phyloP scores from a whole-genome alignment of 148 eudicot species.

The Fallopia convolvulus region DNA sequence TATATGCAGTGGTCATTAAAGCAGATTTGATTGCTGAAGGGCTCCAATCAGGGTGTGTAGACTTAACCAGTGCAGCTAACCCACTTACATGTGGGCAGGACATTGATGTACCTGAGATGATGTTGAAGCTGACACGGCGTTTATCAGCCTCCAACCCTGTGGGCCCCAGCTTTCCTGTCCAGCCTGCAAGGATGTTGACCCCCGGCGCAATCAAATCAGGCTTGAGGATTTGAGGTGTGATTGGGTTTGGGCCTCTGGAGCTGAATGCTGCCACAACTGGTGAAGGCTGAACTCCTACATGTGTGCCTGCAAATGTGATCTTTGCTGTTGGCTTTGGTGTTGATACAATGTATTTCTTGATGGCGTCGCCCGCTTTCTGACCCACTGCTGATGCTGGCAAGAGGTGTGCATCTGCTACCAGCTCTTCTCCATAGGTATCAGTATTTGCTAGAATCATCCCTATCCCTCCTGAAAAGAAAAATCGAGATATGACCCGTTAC shows the following conservation, averaged over 20 bases:
- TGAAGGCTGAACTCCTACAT: constrained; percentile 63
- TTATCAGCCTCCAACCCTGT: constrained; percentile 43
- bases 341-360: constrained; percentile 46
- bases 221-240: constrained; percentile 69
- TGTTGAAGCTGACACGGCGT: constrained; percentile 65
- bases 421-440: constrained; percentile 53
- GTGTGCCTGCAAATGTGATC: constrained; percentile 46
- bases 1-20: constrained; percentile 79
- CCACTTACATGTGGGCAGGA: constrained; percentile 89
- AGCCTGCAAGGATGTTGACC: constrained; percentile 79
- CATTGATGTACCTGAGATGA: constrained; percentile 92
- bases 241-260: constrained; percentile 72
- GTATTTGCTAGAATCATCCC: constrained; percentile 79
- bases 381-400: constrained; percentile 59
- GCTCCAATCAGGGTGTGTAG: constrained; percentile 70
- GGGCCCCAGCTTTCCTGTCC: constrained; percentile 70
- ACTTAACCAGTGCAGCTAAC: constrained; percentile 68
- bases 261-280: constrained; percentile 81
- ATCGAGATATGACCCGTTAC: neutral
- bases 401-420: constrained; percentile 76
- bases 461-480: constrained; percentile 34
- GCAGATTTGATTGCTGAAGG: constrained; percentile 81
- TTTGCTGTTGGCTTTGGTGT: constrained; percentile 40
- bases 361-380: constrained; percentile 36
- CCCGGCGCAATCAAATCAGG: constrained; percentile 88